phyloP scores from a whole-genome alignment of 2,329 filamentous ascomycete genomes.

The Fusarium humuli region DNA sequence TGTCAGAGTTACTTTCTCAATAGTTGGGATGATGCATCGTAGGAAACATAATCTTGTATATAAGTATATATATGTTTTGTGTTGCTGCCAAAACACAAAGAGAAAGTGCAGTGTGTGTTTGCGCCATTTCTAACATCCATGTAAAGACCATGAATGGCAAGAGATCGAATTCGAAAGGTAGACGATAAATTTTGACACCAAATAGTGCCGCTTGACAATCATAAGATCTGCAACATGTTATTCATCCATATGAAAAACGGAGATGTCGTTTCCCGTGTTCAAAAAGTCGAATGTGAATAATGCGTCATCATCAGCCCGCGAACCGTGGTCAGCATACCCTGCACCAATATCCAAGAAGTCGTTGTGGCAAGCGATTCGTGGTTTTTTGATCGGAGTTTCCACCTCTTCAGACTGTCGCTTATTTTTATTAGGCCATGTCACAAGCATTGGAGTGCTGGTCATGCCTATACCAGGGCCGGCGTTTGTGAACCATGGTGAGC shows the following conservation, averaged over 20 bases:
- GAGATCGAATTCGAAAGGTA: background rate
- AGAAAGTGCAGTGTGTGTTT: background rate
- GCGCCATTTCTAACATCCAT: background rate
- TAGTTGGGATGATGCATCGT: background rate
- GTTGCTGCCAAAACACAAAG: background rate
- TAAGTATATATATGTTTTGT: background rate
- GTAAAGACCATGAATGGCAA: background rate
- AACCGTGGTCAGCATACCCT: slow-evolving; percentile 35
- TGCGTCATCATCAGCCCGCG: slow-evolving; percentile 39
- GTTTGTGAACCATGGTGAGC: slow-evolving; percentile 30
- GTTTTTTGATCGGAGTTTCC: slow-evolving; percentile 35
- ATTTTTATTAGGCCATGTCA: slow-evolving; percentile 37
- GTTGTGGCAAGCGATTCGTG: slow-evolving; percentile 35
- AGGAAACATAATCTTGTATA: background rate
- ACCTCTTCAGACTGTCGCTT: slow-evolving; percentile 37
- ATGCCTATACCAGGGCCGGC: background rate
- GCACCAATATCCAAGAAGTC: slow-evolving; percentile 42
- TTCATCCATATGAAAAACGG: slow-evolving; percentile 43
- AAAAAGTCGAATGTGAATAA: slow-evolving; percentile 45
- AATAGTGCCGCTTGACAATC: background rate
- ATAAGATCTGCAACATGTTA: background rate
- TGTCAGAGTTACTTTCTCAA: background rate
- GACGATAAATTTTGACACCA: background rate
- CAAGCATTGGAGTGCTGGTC: background rate
- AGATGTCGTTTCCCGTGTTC: slow-evolving; percentile 33